Conservation (phyloP, 1,284 basidiomycete genomes). For the Apiotrichum gamsii region DNA sequence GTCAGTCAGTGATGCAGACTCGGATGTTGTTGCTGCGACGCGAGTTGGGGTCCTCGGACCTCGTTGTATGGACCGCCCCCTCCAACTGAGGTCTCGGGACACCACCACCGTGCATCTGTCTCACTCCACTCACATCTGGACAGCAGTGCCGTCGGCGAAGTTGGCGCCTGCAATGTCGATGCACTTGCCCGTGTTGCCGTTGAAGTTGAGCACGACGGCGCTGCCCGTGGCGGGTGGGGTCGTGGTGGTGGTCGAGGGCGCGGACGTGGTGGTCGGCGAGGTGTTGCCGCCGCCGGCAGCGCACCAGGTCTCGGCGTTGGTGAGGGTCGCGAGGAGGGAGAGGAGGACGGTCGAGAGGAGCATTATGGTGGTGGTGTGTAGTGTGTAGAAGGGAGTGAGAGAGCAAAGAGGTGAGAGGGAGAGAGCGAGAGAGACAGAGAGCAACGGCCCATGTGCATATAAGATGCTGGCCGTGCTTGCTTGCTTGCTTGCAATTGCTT, state of each 20-base stretch:
- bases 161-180: conserved; percentile 7
- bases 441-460: no score
- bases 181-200: conserved; percentile 25
- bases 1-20: not conserved
- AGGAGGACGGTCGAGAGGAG: conserved; percentile 9
- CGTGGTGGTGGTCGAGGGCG: conserved; percentile 7
- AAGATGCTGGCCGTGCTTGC: no score
- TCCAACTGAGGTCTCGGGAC: no score
- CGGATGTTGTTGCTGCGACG: no score
- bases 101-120: no score
- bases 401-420: not conserved
- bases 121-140: conserved; percentile 10
- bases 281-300: conserved; percentile 7
- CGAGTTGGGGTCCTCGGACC: no score
- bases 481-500: no score
- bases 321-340: conserved; percentile 11
- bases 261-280: not conserved
- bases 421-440: not conserved
- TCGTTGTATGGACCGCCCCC: no score
- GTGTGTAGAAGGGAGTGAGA: no score
- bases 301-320: not conserved
- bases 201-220: conserved; percentile 26
- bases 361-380: conserved; percentile 5
- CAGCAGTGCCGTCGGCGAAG: conserved; percentile 8
- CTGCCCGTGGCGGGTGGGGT: not conserved